Evolutionary conservation across 1,284 basidiomycete species (phyloP), one percentile per base, ranked within the genome.

Genomic region (Pyrrhoderma lamaoense): DNA sequence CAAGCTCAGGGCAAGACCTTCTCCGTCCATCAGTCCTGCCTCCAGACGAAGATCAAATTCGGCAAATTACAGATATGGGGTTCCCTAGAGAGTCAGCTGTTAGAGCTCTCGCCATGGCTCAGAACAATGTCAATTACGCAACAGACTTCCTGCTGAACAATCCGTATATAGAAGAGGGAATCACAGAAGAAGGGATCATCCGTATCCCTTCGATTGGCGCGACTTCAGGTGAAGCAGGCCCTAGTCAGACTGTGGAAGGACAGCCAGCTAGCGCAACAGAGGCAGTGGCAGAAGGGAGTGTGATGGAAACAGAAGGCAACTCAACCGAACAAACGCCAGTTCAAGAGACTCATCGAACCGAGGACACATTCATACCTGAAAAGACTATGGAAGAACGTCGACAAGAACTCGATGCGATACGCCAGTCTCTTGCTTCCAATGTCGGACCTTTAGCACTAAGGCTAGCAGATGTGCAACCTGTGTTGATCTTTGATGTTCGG

Each of bases 61-160:
- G 80, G 45, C 86, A 92, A 60, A 73, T 99, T 45, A 85, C 83
- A 14, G 95, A 99, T 59, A 99, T 99, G 96, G 96, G 96, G 46
- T 99, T 99, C 70, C 82, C 89, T 22, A 80, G 91, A 8, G 78
- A 79, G 38, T 89, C 91, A 3, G 89, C 89, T 1, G 85, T 90
- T 61, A 79, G 82, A 51, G 95, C 95, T 3, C 71, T 99, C 18
- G 66, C 77, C 18, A 85, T 93, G 19, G 85, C 86, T 13, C 80
- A 87, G 56, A 98, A 98, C 69, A 96, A 96, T 60, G 75, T 97
- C 59, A 85, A 76, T 36, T 82, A 88, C 4, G 96, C 96, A 2
- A 88, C 95, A 0, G 95, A 99, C 60, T 75, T 92, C 16, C 75
- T 99, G 1, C 72, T 99, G 19, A 78, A 79, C 1, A 84, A 92